Evolutionary conservation across 345 rosid species (phyloP).

Genomic region (Laguncularia racemosa): DNA sequence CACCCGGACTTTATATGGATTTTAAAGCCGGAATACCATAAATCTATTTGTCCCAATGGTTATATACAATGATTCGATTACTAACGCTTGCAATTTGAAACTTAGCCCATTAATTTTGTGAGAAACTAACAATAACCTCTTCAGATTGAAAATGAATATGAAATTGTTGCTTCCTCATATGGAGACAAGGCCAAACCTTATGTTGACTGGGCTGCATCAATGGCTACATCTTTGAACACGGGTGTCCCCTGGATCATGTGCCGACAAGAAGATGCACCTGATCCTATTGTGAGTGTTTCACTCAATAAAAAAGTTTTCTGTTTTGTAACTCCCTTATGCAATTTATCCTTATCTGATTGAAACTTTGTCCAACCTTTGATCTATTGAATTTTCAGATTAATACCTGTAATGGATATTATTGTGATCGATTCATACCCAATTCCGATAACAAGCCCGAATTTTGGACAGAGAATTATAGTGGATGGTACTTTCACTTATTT

Average conservation of each 20-base stretch:
- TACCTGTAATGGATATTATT: constrained; percentile 94
- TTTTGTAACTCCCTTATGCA: no score
- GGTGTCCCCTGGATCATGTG: constrained; percentile 99
- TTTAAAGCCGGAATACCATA: no score
- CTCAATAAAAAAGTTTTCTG: not conserved
- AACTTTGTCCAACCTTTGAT: no score
- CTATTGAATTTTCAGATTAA: constrained; percentile 48
- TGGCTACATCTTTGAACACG: constrained; percentile 78
- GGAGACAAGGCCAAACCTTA: constrained; percentile 73
- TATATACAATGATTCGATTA: no score
- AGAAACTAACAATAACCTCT: no score
- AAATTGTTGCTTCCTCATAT: constrained; percentile 55
- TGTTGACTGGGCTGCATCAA: constrained; percentile 82
- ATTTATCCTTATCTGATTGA: no score
- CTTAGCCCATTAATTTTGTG: no score
- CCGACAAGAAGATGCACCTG: constrained; percentile 91
- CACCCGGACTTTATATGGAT: no score
- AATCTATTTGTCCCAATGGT: no score
- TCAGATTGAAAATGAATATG: constrained; percentile 97
- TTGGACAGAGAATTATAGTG: constrained; percentile 98
- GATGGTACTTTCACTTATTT: constrained; percentile 53
- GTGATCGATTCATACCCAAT: constrained; percentile 95
- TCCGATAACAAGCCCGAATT: constrained; percentile 75
- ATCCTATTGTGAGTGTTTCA: constrained; percentile 56
- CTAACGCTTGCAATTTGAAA: no score